Evolutionary conservation across 805 yeast genomes (phyloP), one percentile per base, ranked within the genome.

Genomic region (Candida maltosa): DNA sequence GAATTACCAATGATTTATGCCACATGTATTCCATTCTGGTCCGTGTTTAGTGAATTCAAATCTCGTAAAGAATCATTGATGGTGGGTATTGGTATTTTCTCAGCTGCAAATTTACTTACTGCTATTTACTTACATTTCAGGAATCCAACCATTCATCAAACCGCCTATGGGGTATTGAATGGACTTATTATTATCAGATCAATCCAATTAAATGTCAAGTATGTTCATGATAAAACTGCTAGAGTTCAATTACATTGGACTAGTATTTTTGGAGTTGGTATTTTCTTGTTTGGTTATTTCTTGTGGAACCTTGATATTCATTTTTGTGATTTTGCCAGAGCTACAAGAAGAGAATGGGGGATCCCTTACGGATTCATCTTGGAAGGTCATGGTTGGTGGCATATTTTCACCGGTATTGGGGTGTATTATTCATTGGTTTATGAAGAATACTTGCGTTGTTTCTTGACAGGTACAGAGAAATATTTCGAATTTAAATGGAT

Each of bases 341-440:
- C 58, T 5, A 51, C 76, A 11, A 74, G 96, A 56, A 73, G 93
- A 40, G 46, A 62, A 4, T 59, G 68, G 56, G 95, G 97, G 3
- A 73, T 83, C 63, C 97, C 97, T 2, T 74, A 82, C 35, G 97
- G 97, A 2, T 74, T 87, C 41, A 45, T 91, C 3, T 66, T 91
- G 23, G 97, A 91, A 58, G 83, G 95, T 19, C 97, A 91, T 52
- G 96, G 95, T 16, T 91, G 97, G 97, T 91, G 97, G 97, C 97
- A 91, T 54, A 63, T 85, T 8, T 70, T 85, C 44, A 85, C 93
- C 0, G 95, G 95, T 1, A 65, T 79, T 15, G 96, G 97, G 2
- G 93, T 91, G 8, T 91, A 91, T 58, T 83, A 72, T 54, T 89
- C 87, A 61, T 73, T 89, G 45, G 78, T 84, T 3, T 87, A 83